A percentile compares a stretch with the other conserved stretches of the same genome.
These are phyloP conservation scores for Pichia kluyveri DNA, from an alignment of 805 yeast species.

Conservation along the genomic window DNA sequence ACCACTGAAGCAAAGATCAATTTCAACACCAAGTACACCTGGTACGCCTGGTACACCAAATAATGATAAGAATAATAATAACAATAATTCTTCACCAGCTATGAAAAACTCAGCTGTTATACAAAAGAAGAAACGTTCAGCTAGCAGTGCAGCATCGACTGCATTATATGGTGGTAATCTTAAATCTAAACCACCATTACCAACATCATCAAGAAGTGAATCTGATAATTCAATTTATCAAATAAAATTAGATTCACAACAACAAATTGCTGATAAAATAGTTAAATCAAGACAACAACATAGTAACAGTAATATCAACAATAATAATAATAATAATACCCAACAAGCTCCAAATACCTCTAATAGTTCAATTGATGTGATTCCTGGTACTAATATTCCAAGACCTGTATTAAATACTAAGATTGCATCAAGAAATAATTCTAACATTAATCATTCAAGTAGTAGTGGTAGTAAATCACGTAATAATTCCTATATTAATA, in stretches of 20 bases:
- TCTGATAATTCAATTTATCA: background rate
- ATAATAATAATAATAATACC: too few relatives aligned
- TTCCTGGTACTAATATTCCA: slow-evolving; percentile 52
- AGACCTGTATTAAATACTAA: slow-evolving; percentile 39
- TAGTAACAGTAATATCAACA: background rate
- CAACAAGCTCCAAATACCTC: background rate
- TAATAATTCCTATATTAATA: slow-evolving; percentile 1
- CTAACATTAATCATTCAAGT: background rate
- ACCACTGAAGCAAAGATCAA: background rate
- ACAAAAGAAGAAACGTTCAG: slow-evolving; percentile 3
- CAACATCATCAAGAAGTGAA: too few relatives aligned
- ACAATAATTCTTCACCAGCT: background rate
- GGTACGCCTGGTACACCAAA: background rate
- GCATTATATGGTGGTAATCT: slow-evolving; percentile 10
- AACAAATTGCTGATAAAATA: slow-evolving; percentile 3
- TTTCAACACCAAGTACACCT: background rate
- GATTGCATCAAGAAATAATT: slow-evolving; percentile 10
- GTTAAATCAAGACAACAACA: slow-evolving; percentile 2
- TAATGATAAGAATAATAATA: background rate
- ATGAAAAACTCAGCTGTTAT: background rate
- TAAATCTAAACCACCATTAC: background rate
- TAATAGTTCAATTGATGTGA: slow-evolving; percentile 26
- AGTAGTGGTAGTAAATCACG: slow-evolving; percentile 7
- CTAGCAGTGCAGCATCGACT: slow-evolving; percentile 16
- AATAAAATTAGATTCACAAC: background rate